Conservation (phyloP, 179 eudicot species). For the Sideroxylon spinosum region DNA sequence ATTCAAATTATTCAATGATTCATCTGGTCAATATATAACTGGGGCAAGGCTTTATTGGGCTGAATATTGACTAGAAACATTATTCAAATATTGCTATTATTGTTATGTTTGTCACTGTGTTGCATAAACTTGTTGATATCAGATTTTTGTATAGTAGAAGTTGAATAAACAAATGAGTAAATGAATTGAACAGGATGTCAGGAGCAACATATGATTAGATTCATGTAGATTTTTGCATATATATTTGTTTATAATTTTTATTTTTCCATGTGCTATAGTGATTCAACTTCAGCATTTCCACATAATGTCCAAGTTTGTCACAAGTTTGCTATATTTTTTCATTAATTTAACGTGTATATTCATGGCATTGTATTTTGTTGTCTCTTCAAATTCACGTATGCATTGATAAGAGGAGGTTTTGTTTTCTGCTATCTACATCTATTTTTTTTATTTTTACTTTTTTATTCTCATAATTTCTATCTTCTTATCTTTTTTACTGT, state of each 20-base stretch:
- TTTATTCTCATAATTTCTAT: too few relatives aligned
- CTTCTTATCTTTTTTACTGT: not conserved
- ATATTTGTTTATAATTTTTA: too few relatives aligned
- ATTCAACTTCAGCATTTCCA: not conserved
- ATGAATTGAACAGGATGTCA: not conserved
- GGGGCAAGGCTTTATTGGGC: not conserved
- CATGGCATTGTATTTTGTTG: not conserved
- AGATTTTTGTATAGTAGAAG: not conserved
- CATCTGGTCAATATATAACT: too few relatives aligned
- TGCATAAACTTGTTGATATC: not conserved
- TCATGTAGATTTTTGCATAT: not conserved
- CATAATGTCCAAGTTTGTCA: not conserved
- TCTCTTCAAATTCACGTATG: not conserved
- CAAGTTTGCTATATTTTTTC: not conserved
- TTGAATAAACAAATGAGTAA: too few relatives aligned
- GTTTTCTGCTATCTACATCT: too few relatives aligned
- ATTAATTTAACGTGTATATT: not conserved
- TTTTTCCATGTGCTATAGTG: not conserved
- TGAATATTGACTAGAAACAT: not conserved
- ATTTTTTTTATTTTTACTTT: too few relatives aligned
- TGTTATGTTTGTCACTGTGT: too few relatives aligned
- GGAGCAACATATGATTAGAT: not conserved
- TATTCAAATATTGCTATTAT: too few relatives aligned
- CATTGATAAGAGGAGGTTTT: not conserved
- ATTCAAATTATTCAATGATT: too few relatives aligned